Percentiles rank a stretch among this genome's conserved stretches.
phyloP scores from a whole-genome alignment of 805 yeast genomes.

The Yarrowia keelungensis region DNA sequence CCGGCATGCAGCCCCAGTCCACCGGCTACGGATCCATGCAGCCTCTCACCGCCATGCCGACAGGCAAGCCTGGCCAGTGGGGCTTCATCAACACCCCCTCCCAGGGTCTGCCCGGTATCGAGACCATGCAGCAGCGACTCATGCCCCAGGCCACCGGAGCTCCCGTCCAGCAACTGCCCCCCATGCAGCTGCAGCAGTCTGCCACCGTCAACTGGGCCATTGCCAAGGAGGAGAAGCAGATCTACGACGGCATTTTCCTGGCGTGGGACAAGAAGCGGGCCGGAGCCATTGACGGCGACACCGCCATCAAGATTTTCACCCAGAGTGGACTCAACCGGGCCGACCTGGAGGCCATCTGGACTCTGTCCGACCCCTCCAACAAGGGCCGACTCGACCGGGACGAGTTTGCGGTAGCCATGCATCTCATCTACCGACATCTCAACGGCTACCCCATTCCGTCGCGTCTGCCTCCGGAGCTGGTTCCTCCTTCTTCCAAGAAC shows the following conservation, averaged over 20 bases:
- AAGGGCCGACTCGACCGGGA: slow-evolving; percentile 85
- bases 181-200: slow-evolving; percentile 51
- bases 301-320: slow-evolving; percentile 85
- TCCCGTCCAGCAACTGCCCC: slow-evolving; percentile 48
- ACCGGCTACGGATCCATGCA: slow-evolving; percentile 55
- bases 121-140: slow-evolving; percentile 69
- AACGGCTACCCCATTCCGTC: slow-evolving; percentile 88
- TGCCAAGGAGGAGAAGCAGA: slow-evolving; percentile 82
- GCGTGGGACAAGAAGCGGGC: slow-evolving; percentile 78
- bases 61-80: slow-evolving; percentile 81
- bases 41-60: slow-evolving; percentile 53
- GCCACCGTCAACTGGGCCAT: slow-evolving; percentile 80
- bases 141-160: slow-evolving; percentile 57
- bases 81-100: slow-evolving; percentile 74
- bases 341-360: slow-evolving; percentile 92
- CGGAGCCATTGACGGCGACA: slow-evolving; percentile 79
- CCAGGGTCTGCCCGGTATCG: slow-evolving; percentile 74
- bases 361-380: slow-evolving; percentile 79
- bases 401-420: slow-evolving; percentile 97
- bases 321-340: slow-evolving; percentile 87
- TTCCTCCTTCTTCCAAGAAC: slow-evolving; percentile 84
- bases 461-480: slow-evolving; percentile 82
- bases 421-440: slow-evolving; percentile 85
- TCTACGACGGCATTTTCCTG: slow-evolving; percentile 84
- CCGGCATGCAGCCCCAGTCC: slow-evolving; percentile 47